A percentile compares a stretch with the other conserved stretches of the same genome.
Evolutionary conservation across 305 asterid genomes (phyloP).

Genomic region (Coffea humblotiana): DNA sequence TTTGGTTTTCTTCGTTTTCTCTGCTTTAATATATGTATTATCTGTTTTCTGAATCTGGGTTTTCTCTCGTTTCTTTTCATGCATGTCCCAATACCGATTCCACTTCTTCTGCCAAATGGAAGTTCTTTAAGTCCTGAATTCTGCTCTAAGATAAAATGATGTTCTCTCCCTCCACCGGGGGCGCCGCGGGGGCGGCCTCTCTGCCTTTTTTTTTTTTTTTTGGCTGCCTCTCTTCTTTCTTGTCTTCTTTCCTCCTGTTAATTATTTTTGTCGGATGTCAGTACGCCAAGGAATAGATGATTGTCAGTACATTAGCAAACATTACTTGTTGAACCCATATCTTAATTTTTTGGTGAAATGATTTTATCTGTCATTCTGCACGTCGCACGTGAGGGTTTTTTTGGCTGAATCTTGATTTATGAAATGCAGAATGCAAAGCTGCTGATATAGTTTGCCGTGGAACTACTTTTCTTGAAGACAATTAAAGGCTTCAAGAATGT

Average conservation of each 20-base stretch:
- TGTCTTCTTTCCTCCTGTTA: not conserved
- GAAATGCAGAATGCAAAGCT: constrained; percentile 16
- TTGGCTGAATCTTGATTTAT: constrained; percentile 12
- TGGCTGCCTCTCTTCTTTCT: not conserved
- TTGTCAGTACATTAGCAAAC: not conserved
- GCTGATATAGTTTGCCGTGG: not conserved
- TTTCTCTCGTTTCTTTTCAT: not conserved
- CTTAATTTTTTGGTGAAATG: not conserved
- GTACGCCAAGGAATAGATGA: no score
- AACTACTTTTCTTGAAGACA: constrained; percentile 6
- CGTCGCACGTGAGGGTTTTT: not conserved
- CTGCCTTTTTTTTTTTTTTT: no score
- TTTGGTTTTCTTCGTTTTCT: not conserved
- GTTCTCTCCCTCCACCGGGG: not conserved
- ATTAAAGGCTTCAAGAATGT: constrained; percentile 19
- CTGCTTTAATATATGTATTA: not conserved
- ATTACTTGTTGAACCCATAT: not conserved
- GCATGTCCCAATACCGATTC: constrained; percentile 5
- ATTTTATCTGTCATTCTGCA: not conserved
- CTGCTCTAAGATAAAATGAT: not conserved
- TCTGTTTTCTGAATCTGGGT: constrained; percentile 3
- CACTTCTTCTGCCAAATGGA: not conserved
- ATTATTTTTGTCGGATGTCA: not conserved
- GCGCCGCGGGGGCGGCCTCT: no score
- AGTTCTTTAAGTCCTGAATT: constrained; percentile 2